Evolutionary conservation across 2,329 filamentous ascomycete species (phyloP).

Genomic region (Pseudogymnoascus sp.): DNA sequence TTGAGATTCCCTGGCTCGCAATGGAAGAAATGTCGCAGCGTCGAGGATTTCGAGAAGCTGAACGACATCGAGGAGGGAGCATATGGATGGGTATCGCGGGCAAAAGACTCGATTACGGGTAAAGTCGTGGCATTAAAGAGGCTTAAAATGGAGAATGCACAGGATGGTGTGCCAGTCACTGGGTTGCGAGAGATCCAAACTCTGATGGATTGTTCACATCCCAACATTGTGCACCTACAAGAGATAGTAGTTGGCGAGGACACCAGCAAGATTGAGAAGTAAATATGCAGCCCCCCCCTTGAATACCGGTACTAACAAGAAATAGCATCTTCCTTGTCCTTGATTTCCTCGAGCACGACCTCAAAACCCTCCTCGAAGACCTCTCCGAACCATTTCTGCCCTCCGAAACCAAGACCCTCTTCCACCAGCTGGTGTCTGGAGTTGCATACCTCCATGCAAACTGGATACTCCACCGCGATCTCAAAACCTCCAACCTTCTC

Average conservation of each 20-base stretch:
- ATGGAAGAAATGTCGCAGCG: slow-evolving; percentile 66
- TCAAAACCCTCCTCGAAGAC: slow-evolving; percentile 85
- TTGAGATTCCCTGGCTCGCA: slow-evolving; percentile 60
- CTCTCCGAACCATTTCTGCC: slow-evolving; percentile 91
- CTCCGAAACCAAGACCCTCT: slow-evolving; percentile 84
- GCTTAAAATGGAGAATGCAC: slow-evolving; percentile 73
- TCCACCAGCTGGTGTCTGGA: slow-evolving; percentile 73
- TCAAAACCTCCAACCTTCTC: slow-evolving; percentile 89
- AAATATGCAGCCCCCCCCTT: slow-evolving; percentile 14
- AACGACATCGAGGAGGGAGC: slow-evolving; percentile 98
- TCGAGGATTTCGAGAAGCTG: slow-evolving; percentile 82
- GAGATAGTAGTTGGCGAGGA: slow-evolving; percentile 76
- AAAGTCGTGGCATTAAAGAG: slow-evolving; percentile 87
- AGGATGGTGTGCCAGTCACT: slow-evolving; percentile 76
- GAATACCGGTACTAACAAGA: slow-evolving; percentile 20
- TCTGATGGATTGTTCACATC: slow-evolving; percentile 68
- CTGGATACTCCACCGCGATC: slow-evolving; percentile 88
- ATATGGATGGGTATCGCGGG: slow-evolving; percentile 89
- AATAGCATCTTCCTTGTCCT: slow-evolving; percentile 83
- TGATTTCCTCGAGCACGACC: slow-evolving; percentile 95
- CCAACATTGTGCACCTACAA: slow-evolving; percentile 70
- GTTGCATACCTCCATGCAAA: slow-evolving; percentile 78
- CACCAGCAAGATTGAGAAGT: slow-evolving; percentile 45
- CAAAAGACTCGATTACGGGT: slow-evolving; percentile 62
- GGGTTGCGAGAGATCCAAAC: slow-evolving; percentile 91